Conservation (phyloP, 1,284 basidiomycete genomes). For the Ceratobasidium sp. region DNA sequence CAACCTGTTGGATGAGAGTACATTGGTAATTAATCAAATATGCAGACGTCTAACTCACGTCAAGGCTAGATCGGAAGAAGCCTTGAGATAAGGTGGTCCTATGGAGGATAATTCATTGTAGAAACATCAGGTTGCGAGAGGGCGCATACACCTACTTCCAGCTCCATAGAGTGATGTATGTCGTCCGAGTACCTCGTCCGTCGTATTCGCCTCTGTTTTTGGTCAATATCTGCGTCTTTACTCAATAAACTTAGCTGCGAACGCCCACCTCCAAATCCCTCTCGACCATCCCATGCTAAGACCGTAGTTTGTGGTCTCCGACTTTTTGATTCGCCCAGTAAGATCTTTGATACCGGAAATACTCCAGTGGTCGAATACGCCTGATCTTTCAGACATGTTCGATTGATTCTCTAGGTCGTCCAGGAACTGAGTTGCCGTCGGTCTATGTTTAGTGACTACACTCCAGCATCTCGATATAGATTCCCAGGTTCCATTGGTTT, state of each 20-base stretch:
- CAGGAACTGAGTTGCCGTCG: slow-evolving; percentile 17
- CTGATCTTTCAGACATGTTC: neutral
- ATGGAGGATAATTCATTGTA: no score
- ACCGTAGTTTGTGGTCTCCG: neutral
- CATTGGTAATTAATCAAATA: no score
- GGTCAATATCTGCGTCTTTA: no score
- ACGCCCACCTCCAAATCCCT: slow-evolving; percentile 31
- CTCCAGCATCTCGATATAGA: slow-evolving; percentile 36
- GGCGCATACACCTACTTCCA: slow-evolving; percentile 19
- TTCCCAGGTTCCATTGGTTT: slow-evolving; percentile 20
- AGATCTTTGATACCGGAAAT: slow-evolving; percentile 15
- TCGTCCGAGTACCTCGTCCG: neutral
- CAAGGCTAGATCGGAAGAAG: slow-evolving; percentile 12
- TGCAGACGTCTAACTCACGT: slow-evolving; percentile 2
- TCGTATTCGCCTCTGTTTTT: slow-evolving; percentile 16
- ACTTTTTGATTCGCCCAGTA: slow-evolving; percentile 28
- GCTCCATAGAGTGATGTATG: slow-evolving; percentile 34
- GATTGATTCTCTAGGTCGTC: neutral
- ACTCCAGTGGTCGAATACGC: neutral
- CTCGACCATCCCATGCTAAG: slow-evolving; percentile 34
- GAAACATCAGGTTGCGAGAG: neutral
- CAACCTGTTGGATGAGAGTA: neutral
- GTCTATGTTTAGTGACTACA: neutral
- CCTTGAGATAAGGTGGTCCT: slow-evolving; percentile 26
- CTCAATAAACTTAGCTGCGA: neutral